Percentiles rank a stretch among this genome's conserved stretches.
Evolutionary conservation across 805 yeast species (phyloP).

Genomic region (Yarrowia sp.): DNA sequence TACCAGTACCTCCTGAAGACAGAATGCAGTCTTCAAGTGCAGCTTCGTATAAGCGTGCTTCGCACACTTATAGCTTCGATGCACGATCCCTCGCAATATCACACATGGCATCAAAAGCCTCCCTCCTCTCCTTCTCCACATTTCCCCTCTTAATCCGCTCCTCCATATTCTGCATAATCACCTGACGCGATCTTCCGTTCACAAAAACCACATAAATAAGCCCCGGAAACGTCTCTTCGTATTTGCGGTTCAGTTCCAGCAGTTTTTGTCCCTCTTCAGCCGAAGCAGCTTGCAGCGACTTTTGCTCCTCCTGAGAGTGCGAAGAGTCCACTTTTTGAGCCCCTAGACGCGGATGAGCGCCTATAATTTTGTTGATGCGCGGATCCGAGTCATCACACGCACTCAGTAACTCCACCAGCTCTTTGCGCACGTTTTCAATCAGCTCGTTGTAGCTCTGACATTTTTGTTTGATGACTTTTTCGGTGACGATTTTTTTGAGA

Average conservation of each 20-base stretch:
- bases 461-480: slow-evolving; percentile 28
- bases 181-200: slow-evolving; percentile 69
- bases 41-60: no score
- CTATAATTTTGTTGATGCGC: slow-evolving; percentile 50
- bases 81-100: slow-evolving; percentile 83
- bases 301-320: slow-evolving; percentile 72
- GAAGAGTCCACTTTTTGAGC: slow-evolving; percentile 47
- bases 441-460: slow-evolving; percentile 38
- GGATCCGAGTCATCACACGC: slow-evolving; percentile 33
- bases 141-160: slow-evolving; percentile 56
- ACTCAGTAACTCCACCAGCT: slow-evolving; percentile 33
- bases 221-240: slow-evolving; percentile 66
- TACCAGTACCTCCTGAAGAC: no score
- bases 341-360: slow-evolving; percentile 90
- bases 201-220: slow-evolving; percentile 85
- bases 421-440: slow-evolving; percentile 46
- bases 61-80: no score
- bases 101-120: slow-evolving; percentile 83
- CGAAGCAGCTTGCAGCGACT: slow-evolving; percentile 50
- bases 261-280: slow-evolving; percentile 52
- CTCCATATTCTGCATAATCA: slow-evolving; percentile 61
- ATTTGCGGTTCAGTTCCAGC: slow-evolving; percentile 51
- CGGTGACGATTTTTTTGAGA: slow-evolving; percentile 33
- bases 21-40: no score
- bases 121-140: slow-evolving; percentile 52